Base-by-base conservation (phyloP, 129 eudicot species). In the Tanacetum coccineum region DNA sequence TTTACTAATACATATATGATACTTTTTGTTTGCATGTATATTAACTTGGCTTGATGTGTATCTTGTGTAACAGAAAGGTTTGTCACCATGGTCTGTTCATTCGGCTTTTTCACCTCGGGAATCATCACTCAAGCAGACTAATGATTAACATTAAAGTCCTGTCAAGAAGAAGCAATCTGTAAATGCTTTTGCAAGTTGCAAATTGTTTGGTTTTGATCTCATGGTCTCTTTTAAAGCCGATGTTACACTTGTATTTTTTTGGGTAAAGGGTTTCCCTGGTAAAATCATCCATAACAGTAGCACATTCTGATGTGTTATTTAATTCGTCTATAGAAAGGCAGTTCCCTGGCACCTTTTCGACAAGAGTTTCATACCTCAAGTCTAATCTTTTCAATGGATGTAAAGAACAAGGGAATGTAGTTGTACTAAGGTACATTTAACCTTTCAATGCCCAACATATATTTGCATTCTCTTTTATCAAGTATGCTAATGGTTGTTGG, bases 191-290 rank as follows among this genome's bases (percentile, higher is more conserved):
- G 55, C 84, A n/a, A 79, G 84, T 55, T 88, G 87, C 70, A 79
- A 95, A 64, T 64, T 92, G 80, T 92, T 92, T 55, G 98, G 98
- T 50, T 75, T 92, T 40, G 89, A 92, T 58, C 71, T 89, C 49
- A 83, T 66, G 62, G 36, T 75, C 26, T 69, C 89, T 47, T 72
- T 71, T 9, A 60, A 67, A 49, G 64, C 42, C 9, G 74, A 60
- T 51, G 46, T 70, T 44, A 18, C 25, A 13, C 66, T 17, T 80
- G 74, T n/a, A n/a, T n/a, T n/a, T n/a, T n/a, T n/a, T n/a, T n/a
- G n/a, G n/a, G n/a, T n/a, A n/a, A n/a, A n/a, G n/a, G n/a, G n/a
- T n/a, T n/a, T n/a, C n/a, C n/a, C n/a, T n/a, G n/a, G n/a, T n/a
- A 62, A 78, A 77, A 47, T 39, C 74, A 39, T 12, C 50, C 3